Evolutionary conservation across 2,329 filamentous ascomycete genomes (phyloP), one percentile per base, ranked within the genome.

Genomic region (Seiridium unicorne): DNA sequence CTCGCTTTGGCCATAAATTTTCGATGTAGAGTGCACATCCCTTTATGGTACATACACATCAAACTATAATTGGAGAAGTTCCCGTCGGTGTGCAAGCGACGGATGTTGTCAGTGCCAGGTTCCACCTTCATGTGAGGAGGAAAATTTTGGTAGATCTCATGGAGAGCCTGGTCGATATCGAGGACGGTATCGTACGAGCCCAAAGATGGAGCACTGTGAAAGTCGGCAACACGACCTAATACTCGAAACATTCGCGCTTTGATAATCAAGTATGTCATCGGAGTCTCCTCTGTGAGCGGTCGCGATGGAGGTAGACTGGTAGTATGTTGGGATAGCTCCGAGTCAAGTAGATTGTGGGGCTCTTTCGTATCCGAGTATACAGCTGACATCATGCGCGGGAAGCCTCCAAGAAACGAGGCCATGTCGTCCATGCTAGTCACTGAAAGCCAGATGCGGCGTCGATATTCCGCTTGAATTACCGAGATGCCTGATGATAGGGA

Each of bases 291-390:
- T 7, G 74, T 77, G 18, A 78, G 70, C 0, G 81, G 77, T 46
- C 81, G 67, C 3, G 80, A 79, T 1, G 74, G 69, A n/a, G 82
- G 82, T 2, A 84, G 68, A 3, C 68, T 65, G 59, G 77, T 76
- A 71, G 79, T 80, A 18, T 80, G 77, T 60, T 82, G 80, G 55
- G 76, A 74, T 0, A 85, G 69, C 67, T 85, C 82, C 61, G 83
- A 80, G 60, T 84, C 82, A 65, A 81, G 82, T 5, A 84, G 68
- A 61, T 84, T 85, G 4, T 78, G 76, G 2, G 82, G 82, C 10
- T 81, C 71, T 58, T 76, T 72, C 0, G 81, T 80, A 56, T 84
- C 82, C 4, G 77, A 80, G 59, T 81, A 76, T 35, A 79, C 72
- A 1, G 77, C 72, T 32, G 79, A 73, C 53, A 80, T 73, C 62